Evolutionary conservation across 192 early-diverging fungal genomes (phyloP).

Genomic region (Backusella sp.): DNA sequence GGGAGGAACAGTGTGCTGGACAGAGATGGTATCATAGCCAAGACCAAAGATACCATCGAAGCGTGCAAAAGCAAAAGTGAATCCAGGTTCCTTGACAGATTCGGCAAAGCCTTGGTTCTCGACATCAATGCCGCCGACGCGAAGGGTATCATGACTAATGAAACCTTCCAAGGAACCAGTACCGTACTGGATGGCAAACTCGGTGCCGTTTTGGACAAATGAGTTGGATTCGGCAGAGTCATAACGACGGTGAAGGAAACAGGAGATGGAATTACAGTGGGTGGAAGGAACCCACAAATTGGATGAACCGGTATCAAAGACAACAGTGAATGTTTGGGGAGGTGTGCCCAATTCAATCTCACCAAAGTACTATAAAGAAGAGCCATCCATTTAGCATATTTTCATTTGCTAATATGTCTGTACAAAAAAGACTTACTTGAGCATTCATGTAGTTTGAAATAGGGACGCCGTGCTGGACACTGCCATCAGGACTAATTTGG

Average conservation of each 20-base stretch:
- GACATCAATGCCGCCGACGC: conserved; percentile 74
- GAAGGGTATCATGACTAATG: conserved; percentile 72
- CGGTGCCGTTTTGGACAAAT: conserved; percentile 85
- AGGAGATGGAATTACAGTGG: conserved; percentile 90
- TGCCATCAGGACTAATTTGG: conserved; percentile 34
- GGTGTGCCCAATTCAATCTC: conserved; percentile 88
- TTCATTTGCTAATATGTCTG: neutral
- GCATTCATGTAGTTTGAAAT: conserved; percentile 94
- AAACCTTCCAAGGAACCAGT: conserved; percentile 93
- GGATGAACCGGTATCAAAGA: conserved; percentile 92
- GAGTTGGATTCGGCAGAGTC: conserved; percentile 79
- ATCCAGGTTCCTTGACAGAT: conserved; percentile 90
- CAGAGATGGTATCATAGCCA: conserved; percentile 84
- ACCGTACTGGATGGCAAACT: conserved; percentile 93
- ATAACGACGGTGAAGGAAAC: conserved; percentile 87
- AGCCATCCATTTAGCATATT: too few species aligned
- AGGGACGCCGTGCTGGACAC: conserved; percentile 68
- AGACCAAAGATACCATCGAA: conserved; percentile 98
- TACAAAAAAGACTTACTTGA: conserved; percentile 40
- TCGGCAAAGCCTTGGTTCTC: conserved; percentile 88
- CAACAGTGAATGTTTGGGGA: conserved; percentile 88
- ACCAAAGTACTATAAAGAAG: conserved; percentile 78
- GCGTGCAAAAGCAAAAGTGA: conserved; percentile 87
- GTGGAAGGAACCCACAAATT: conserved; percentile 97
- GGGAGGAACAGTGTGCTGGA: conserved; percentile 85